These are phyloP conservation scores for Boletus albobrunnescens DNA, from an alignment of 1,284 basidiomycete genomes.

Conservation along the genomic window DNA sequence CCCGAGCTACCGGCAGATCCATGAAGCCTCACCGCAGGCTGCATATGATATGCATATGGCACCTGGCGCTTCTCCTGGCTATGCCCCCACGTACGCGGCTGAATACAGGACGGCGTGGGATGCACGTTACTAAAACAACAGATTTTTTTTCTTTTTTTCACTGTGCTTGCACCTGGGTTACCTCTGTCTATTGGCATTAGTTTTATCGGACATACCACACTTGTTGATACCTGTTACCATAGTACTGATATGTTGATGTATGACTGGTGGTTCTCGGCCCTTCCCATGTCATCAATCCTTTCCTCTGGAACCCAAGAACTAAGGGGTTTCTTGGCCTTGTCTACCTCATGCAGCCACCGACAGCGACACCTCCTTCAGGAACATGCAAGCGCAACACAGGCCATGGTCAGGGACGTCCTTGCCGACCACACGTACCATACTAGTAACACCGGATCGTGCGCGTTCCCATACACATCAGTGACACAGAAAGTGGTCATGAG, in stretches of 20 bases:
- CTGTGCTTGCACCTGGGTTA: too few species aligned
- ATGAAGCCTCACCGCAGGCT: conserved; percentile 29
- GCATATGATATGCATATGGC: conserved; percentile 29
- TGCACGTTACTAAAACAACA: conserved; percentile 12
- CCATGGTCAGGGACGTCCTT: conserved; percentile 40
- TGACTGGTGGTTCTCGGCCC: too few species aligned
- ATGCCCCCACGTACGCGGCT: conserved; percentile 10
- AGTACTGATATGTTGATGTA: conserved; percentile 1
- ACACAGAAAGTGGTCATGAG: too few species aligned
- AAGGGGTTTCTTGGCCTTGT: conserved; percentile 48
- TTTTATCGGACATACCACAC: neutral
- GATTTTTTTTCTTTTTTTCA: neutral
- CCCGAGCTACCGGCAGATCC: conserved; percentile 19
- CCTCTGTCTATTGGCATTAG: too few species aligned
- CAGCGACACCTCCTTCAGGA: conserved; percentile 40
- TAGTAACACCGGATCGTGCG: conserved; percentile 38
- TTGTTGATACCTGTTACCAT: neutral
- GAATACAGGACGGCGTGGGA: conserved; percentile 29
- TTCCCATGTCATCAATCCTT: neutral
- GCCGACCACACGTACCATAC: conserved; percentile 59
- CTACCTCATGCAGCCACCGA: conserved; percentile 44
- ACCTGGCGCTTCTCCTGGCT: conserved; percentile 7
- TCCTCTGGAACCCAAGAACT: conserved; percentile 33
- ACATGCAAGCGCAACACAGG: conserved; percentile 46
- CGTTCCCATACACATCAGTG: conserved; percentile 23